These are phyloP conservation scores for Fusarium sp. DNA, from an alignment of 2,329 filamentous ascomycete genomes.

Conservation along the genomic window DNA sequence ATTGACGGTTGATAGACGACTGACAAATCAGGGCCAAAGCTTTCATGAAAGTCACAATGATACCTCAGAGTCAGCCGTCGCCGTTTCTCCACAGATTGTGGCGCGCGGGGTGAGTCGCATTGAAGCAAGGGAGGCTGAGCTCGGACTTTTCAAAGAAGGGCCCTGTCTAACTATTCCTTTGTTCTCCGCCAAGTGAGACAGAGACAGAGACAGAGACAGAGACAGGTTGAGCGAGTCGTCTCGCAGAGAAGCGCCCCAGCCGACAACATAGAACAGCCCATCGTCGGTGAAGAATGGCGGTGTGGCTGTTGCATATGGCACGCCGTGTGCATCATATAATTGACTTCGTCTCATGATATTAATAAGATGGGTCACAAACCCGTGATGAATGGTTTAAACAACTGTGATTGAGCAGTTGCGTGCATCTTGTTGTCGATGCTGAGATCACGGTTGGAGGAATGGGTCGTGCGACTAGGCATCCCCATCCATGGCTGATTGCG, in stretches of 20 bases:
- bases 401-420: constrained; percentile 20
- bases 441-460: constrained; percentile 17
- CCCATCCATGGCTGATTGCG: constrained; percentile 35
- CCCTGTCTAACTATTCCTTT: neutral
- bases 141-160: constrained; percentile 13
- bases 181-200: constrained; percentile 46
- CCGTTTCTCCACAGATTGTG: constrained; percentile 28
- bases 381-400: constrained; percentile 2
- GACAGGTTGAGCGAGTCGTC: constrained; percentile 29
- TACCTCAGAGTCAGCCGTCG: constrained; percentile 8
- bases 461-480: constrained; percentile 24
- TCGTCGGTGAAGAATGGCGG: constrained; percentile 41
- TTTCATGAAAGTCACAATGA: neutral
- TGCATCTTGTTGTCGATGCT: constrained; percentile 22
- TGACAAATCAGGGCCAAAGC: constrained; percentile 4
- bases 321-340: constrained; percentile 36
- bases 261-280: constrained; percentile 32
- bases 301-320: constrained; percentile 40
- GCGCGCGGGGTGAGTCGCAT: constrained; percentile 34
- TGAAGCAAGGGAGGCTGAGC: constrained; percentile 33
- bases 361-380: constrained; percentile 14
- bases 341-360: constrained; percentile 39
- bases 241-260: constrained; percentile 35
- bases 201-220: constrained; percentile 47
- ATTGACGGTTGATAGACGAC: neutral